These are phyloP conservation scores for Aspergillus hancockii DNA, from an alignment of 495 filamentous ascomycete genomes.

Conservation along the genomic window DNA sequence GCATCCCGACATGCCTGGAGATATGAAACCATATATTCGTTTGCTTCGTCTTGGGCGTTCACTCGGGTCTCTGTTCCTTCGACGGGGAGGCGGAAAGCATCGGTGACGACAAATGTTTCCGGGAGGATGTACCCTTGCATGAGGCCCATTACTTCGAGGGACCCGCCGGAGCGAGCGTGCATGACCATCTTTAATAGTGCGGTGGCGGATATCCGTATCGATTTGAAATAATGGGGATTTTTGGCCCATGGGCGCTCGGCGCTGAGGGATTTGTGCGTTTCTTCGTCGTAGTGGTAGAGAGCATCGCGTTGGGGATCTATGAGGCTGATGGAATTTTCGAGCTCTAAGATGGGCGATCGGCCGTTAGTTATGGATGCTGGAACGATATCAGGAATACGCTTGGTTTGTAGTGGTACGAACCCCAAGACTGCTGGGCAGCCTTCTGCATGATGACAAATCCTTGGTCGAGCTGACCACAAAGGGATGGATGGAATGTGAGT, in stretches of 20 bases:
- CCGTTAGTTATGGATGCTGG: neutral
- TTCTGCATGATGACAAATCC: slow-evolving; percentile 32
- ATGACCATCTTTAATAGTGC: slow-evolving; percentile 99
- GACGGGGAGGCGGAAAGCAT: slow-evolving; percentile 91
- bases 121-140: slow-evolving; percentile 92
- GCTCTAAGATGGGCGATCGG: slow-evolving; percentile 58
- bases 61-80: slow-evolving; percentile 98
- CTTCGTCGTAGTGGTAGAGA: slow-evolving; percentile 78
- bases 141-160: slow-evolving; percentile 94
- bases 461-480: neutral
- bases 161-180: slow-evolving; percentile 92
- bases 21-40: slow-evolving; percentile 94
- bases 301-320: slow-evolving; percentile 86
- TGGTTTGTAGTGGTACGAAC: slow-evolving; percentile 34
- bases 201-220: slow-evolving; percentile 88
- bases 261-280: slow-evolving; percentile 58
- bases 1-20: slow-evolving; percentile 70
- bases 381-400: neutral
- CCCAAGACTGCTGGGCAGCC: slow-evolving; percentile 62
- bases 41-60: slow-evolving; percentile 91
- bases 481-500: slow-evolving; percentile 4
- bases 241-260: slow-evolving; percentile 73
- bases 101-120: slow-evolving; percentile 87
- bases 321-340: slow-evolving; percentile 81
- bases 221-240: slow-evolving; percentile 89